phyloP scores from a whole-genome alignment of 768 basidiomycete genomes.

The Boletus edulis region DNA sequence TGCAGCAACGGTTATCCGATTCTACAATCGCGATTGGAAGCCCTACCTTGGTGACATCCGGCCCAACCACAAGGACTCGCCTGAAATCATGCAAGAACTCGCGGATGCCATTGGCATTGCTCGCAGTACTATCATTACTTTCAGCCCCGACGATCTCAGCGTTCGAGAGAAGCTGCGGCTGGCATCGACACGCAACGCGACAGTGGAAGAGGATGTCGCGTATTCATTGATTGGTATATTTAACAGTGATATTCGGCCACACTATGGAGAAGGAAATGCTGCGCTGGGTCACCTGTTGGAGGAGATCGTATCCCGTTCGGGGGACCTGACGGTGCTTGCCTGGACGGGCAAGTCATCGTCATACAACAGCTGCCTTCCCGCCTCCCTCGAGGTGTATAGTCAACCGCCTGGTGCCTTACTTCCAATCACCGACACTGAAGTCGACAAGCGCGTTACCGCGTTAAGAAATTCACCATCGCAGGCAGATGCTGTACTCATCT shows the following conservation, averaged over 20 bases:
- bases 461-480: neutral
- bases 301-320: slow-evolving; percentile 7
- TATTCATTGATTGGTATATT: slow-evolving; percentile 12
- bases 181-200: slow-evolving; percentile 8
- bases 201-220: slow-evolving; percentile 5
- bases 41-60: slow-evolving; percentile 4
- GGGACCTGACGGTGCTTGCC: slow-evolving; percentile 5
- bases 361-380: slow-evolving; percentile 15
- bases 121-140: neutral
- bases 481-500: neutral
- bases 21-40: slow-evolving; percentile 9
- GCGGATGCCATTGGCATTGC: slow-evolving; percentile 1
- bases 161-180: slow-evolving; percentile 10
- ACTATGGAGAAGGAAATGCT: slow-evolving; percentile 5
- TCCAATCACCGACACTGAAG: neutral
- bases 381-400: neutral
- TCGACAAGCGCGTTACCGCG: neutral
- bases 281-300: slow-evolving; percentile 14
- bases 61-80: slow-evolving; percentile 8
- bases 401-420: neutral
- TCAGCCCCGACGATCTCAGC: slow-evolving; percentile 5
- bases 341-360: slow-evolving; percentile 9
- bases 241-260: slow-evolving; percentile 3
- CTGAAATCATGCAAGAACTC: slow-evolving; percentile 8
- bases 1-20: slow-evolving; percentile 3